Evolutionary conservation across 1,139 yeast genomes (phyloP).

Genomic region (Zygosaccharomyces pseudobailii): DNA sequence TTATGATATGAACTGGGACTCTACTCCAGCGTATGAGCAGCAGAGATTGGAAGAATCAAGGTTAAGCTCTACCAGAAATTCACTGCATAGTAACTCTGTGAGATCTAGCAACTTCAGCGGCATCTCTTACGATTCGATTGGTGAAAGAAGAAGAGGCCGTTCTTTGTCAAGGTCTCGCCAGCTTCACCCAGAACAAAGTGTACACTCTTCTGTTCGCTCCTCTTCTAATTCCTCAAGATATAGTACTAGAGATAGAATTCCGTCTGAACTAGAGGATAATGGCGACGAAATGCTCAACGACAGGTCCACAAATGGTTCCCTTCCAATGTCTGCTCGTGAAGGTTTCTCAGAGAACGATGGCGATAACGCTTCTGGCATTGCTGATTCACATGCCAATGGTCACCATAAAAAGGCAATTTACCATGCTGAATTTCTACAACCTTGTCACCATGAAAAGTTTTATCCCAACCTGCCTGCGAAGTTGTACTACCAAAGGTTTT

Average conservation of each 20-base stretch:
- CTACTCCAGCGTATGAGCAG: slow-evolving; percentile 43
- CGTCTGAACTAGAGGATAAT: slow-evolving; percentile 36
- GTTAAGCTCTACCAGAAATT: slow-evolving; percentile 27
- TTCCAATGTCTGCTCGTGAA: slow-evolving; percentile 15
- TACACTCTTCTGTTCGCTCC: slow-evolving; percentile 30
- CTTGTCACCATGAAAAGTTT: slow-evolving; percentile 40
- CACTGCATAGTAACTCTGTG: slow-evolving; percentile 20
- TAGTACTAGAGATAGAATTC: slow-evolving; percentile 43
- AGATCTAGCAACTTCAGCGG: slow-evolving; percentile 16
- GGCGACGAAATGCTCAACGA: slow-evolving; percentile 22
- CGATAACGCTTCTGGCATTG: slow-evolving; percentile 21
- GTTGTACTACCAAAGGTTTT: slow-evolving; percentile 67
- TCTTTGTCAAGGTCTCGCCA: slow-evolving; percentile 15
- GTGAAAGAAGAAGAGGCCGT: slow-evolving; percentile 27
- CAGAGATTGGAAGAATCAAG: slow-evolving; percentile 35
- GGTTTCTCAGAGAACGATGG: slow-evolving; percentile 24
- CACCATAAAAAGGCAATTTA: slow-evolving; percentile 22
- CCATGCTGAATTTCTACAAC: slow-evolving; percentile 32
- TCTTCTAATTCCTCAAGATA: slow-evolving; percentile 36
- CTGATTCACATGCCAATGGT: slow-evolving; percentile 19
- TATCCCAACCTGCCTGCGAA: slow-evolving; percentile 42
- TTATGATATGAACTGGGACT: slow-evolving; percentile 68
- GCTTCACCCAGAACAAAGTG: slow-evolving; percentile 6
- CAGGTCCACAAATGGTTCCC: slow-evolving; percentile 19
- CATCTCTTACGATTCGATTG: slow-evolving; percentile 20